phyloP scores from a whole-genome alignment of 202 grass and related monocot species.

The Bolboschoenoplectus hybrid region DNA sequence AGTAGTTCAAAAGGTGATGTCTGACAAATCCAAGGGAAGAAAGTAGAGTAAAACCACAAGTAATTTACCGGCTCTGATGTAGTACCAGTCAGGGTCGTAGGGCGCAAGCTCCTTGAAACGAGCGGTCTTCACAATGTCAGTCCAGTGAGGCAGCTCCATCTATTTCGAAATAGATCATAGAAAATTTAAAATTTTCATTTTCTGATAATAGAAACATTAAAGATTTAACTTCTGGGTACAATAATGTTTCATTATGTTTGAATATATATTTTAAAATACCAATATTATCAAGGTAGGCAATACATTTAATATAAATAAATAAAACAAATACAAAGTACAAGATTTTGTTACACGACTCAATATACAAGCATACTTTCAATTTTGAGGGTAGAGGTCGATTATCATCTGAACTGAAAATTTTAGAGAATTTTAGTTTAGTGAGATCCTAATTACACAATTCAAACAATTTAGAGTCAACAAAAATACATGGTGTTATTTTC shows the following conservation, averaged over 20 bases:
- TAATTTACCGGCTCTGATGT: constrained; percentile 71
- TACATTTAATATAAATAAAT: too few species aligned
- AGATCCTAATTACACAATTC: too few species aligned
- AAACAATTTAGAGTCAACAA: too few species aligned
- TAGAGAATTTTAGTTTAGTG: too few species aligned
- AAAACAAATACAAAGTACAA: background rate
- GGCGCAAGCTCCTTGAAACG: constrained; percentile 90
- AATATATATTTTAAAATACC: too few species aligned
- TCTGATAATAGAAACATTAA: background rate
- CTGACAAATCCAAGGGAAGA: background rate
- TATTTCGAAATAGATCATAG: constrained; percentile 19
- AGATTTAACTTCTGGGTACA: background rate
- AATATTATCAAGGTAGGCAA: too few species aligned
- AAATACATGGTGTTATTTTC: too few species aligned
- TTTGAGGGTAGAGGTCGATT: too few species aligned
- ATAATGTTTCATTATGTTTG: background rate
- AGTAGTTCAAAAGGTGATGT: background rate
- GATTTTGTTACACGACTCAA: background rate
- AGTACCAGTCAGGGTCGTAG: constrained; percentile 86
- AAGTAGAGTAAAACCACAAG: background rate
- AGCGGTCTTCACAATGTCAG: constrained; percentile 85
- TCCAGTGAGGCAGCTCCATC: constrained; percentile 89
- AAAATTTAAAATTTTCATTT: background rate
- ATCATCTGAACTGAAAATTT: too few species aligned
- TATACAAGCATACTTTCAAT: background rate